phyloP scores from a whole-genome alignment of 768 basidiomycete species.

The Tylopilus subfusipes region DNA sequence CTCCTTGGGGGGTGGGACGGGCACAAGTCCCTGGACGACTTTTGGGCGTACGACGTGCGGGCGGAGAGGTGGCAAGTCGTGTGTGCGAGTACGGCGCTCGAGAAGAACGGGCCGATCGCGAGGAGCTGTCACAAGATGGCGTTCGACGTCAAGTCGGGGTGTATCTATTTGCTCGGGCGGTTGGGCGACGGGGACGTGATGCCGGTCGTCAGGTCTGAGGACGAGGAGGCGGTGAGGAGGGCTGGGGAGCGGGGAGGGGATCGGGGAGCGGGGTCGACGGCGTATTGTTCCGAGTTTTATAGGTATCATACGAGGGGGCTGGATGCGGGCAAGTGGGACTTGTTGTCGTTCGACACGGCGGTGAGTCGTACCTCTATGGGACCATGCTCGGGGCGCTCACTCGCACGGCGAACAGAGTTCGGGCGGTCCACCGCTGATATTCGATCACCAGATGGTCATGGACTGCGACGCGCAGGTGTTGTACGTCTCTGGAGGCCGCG shows the following conservation, averaged over 20 bases:
- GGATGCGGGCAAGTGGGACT: slow-evolving; percentile 68
- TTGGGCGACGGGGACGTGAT: slow-evolving; percentile 53
- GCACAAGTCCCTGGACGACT: slow-evolving; percentile 66
- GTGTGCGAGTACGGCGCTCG: slow-evolving; percentile 49
- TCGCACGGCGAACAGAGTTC: slow-evolving; percentile 38
- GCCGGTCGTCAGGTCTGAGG: slow-evolving; percentile 21
- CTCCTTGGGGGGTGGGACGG: slow-evolving; percentile 82
- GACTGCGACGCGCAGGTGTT: slow-evolving; percentile 67
- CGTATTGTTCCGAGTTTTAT: slow-evolving; percentile 68
- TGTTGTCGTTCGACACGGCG: slow-evolving; percentile 61
- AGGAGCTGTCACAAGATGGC: slow-evolving; percentile 82
- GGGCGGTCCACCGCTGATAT: slow-evolving; percentile 69
- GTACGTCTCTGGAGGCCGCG: slow-evolving; percentile 73
- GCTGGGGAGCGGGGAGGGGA: slow-evolving; percentile 26
- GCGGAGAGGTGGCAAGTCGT: slow-evolving; percentile 60
- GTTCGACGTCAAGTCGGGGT: slow-evolving; percentile 66
- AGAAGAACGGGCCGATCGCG: slow-evolving; percentile 64
- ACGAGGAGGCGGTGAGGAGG: slow-evolving; percentile 18
- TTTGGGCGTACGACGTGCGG: slow-evolving; percentile 68
- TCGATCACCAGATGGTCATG: slow-evolving; percentile 80
- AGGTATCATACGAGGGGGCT: slow-evolving; percentile 45
- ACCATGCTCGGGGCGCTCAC: background rate
- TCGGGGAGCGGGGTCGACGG: slow-evolving; percentile 20
- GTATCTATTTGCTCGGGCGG: slow-evolving; percentile 71
- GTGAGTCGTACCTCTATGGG: slow-evolving; percentile 42